Conservation (phyloP, 352 stramenopile species). For the Albugo candida region DNA sequence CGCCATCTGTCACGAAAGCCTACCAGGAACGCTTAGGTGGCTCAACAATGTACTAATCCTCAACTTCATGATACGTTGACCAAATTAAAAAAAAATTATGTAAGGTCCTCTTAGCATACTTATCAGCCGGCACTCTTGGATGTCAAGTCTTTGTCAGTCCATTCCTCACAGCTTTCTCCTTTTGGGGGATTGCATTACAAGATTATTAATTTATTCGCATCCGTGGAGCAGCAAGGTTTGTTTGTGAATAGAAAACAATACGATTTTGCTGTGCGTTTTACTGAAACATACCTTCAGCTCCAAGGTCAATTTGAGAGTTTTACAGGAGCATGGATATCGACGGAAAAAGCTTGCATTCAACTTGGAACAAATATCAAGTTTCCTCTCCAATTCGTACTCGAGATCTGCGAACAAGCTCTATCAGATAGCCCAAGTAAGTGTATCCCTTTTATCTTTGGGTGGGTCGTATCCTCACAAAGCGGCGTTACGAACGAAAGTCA, state of each 20-base stretch:
- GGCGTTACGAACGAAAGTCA: slow-evolving; percentile 27
- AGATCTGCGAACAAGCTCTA: slow-evolving; percentile 29
- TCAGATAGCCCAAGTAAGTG: slow-evolving; percentile 14
- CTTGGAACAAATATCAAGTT: slow-evolving; percentile 40
- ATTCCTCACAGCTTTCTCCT: no score
- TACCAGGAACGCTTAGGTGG: no score
- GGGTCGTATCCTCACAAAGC: no score
- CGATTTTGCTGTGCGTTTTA: slow-evolving; percentile 33
- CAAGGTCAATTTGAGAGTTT: no score
- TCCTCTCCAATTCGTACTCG: slow-evolving; percentile 15
- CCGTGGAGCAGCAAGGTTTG: slow-evolving; percentile 22
- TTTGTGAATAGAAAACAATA: slow-evolving; percentile 73
- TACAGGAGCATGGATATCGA: slow-evolving; percentile 42
- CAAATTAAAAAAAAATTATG: no score
- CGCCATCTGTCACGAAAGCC: no score
- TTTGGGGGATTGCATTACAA: slow-evolving; percentile 51
- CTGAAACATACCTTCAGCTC: slow-evolving; percentile 48
- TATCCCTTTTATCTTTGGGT: slow-evolving; percentile 13
- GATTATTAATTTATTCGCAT: slow-evolving; percentile 42
- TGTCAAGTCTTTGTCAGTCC: no score
- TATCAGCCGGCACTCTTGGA: no score
- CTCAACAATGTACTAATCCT: no score
- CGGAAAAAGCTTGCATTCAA: slow-evolving; percentile 55
- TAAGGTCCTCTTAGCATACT: no score
- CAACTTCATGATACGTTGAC: no score